These are phyloP conservation scores for Oldenlandia corymbosa DNA, from an alignment of 257 asterid species.

Conservation along the genomic window DNA sequence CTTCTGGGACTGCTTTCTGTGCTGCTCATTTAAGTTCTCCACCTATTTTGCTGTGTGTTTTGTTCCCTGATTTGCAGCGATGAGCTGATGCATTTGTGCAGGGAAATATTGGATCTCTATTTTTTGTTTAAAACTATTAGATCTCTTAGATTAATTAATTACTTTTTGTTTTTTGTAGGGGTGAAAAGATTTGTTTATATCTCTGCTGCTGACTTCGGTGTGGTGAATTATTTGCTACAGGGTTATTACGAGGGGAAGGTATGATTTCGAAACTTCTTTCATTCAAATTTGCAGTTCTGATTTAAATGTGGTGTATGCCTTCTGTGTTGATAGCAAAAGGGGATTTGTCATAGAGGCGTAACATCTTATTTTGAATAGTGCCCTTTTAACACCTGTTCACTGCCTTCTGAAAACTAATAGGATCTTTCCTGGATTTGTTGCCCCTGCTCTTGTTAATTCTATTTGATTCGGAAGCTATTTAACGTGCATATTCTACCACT, in stretches of 20 bases:
- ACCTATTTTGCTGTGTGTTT: neutral
- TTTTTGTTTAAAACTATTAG: neutral
- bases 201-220: constrained; percentile 87
- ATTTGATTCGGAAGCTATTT: too few species aligned
- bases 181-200: constrained; percentile 68
- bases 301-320: neutral
- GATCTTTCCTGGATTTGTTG: too few species aligned
- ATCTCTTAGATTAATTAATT: neutral
- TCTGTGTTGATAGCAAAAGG: too few species aligned
- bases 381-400: neutral
- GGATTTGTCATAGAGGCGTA: too few species aligned
- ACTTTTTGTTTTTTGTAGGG: constrained; percentile 31
- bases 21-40: neutral
- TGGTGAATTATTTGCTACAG: constrained; percentile 50
- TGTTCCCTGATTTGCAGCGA: neutral
- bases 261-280: neutral
- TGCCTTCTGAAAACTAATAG: neutral
- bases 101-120: too few species aligned
- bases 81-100: neutral
- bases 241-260: constrained; percentile 89
- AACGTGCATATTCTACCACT: neutral
- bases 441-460: neutral
- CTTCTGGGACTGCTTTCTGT: too few species aligned
- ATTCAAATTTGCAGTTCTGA: too few species aligned
- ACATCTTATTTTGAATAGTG: neutral